phyloP scores from a whole-genome alignment of 495 filamentous ascomycete genomes.

The Aspergillus nanangensis region DNA sequence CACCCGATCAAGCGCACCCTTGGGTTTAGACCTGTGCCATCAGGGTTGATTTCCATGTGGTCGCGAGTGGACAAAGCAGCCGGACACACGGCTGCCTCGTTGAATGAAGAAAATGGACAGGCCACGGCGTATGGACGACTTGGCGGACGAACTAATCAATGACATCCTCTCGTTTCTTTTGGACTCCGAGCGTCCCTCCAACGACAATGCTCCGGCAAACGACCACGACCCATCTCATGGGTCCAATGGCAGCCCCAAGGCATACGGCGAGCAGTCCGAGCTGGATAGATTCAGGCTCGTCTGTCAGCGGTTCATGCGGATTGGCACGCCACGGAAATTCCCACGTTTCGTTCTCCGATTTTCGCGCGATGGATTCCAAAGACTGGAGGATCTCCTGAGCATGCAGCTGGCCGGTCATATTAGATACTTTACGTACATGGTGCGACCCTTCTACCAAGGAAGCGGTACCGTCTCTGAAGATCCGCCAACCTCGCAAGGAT shows the following conservation, averaged over 20 bases:
- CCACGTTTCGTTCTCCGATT: conserved; percentile 57
- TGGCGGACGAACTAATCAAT: conserved; percentile 59
- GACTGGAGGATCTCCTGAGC: conserved; percentile 45
- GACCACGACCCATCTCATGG: not conserved
- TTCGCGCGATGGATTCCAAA: conserved; percentile 50
- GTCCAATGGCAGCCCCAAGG: conserved; percentile 6
- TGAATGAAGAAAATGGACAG: conserved; percentile 33
- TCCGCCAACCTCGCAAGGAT: conserved; percentile 4
- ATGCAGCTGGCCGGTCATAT: conserved; percentile 59
- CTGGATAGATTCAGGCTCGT: conserved; percentile 52
- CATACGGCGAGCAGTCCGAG: conserved; percentile 31
- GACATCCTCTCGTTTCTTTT: conserved; percentile 44
- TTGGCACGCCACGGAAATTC: conserved; percentile 58
- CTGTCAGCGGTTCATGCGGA: conserved; percentile 57
- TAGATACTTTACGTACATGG: conserved; percentile 66
- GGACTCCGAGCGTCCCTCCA: conserved; percentile 11
- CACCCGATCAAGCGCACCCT: too few relatives aligned
- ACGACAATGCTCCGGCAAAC: conserved; percentile 9
- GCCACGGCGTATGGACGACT: conserved; percentile 38
- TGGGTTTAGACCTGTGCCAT: conserved; percentile 7
- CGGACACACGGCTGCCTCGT: conserved; percentile 32
- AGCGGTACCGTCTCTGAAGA: conserved; percentile 36
- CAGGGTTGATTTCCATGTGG: conserved; percentile 33
- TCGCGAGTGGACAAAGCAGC: conserved; percentile 30
- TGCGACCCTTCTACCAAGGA: conserved; percentile 63